Conservation (phyloP, 208 protist genomes). For the Trypanosoma platydactyli region DNA sequence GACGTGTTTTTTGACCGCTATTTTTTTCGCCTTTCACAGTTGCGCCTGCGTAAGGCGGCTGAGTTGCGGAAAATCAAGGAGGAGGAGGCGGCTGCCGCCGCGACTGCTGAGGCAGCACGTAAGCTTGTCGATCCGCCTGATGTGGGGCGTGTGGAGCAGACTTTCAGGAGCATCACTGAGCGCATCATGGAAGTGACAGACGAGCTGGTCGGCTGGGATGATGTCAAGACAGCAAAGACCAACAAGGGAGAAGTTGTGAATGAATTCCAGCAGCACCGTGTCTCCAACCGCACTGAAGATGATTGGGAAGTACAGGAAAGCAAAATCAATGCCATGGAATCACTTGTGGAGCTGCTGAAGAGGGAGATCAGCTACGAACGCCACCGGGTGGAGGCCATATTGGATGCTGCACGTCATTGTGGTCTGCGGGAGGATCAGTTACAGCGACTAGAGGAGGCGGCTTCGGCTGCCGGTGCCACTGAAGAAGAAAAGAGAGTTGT, state of each 20-base stretch:
- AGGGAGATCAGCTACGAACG: slow-evolving; percentile 45
- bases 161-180: slow-evolving; percentile 18
- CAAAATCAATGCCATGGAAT: slow-evolving; percentile 45
- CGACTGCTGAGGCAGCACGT: not conserved
- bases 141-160: not conserved
- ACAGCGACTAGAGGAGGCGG: not conserved
- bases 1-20: slow-evolving; percentile 86
- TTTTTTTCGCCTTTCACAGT: slow-evolving; percentile 81
- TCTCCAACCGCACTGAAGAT: not conserved
- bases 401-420: slow-evolving; percentile 3
- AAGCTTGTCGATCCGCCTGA: not conserved
- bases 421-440: slow-evolving; percentile 12
- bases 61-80: slow-evolving; percentile 23
- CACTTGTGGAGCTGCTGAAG: slow-evolving; percentile 60
- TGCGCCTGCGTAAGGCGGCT: slow-evolving; percentile 44
- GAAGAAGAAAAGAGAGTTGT: not conserved
- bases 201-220: slow-evolving; percentile 24
- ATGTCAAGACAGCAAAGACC: not conserved
- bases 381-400: slow-evolving; percentile 33
- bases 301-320: slow-evolving; percentile 24
- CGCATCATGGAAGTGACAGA: slow-evolving; percentile 23
- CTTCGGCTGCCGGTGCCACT: not conserved
- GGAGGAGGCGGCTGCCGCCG: not conserved
- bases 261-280: not conserved
- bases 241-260: not conserved